Percentiles rank a stretch among this genome's conserved stretches.
phyloP scores from a whole-genome alignment of 192 early-diverging fungal genomes.

The Linnemannia elongata region DNA sequence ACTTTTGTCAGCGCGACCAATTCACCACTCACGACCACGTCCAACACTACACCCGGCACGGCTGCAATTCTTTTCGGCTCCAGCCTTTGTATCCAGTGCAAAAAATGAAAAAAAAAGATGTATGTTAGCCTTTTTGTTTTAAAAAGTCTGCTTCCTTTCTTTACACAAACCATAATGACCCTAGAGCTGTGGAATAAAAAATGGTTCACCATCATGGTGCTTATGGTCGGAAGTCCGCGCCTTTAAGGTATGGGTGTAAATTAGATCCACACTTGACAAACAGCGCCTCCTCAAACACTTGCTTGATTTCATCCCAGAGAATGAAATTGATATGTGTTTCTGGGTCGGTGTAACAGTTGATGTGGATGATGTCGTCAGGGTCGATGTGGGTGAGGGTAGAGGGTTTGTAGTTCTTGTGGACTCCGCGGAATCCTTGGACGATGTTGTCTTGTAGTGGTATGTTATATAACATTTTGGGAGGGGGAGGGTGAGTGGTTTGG shows the following conservation, averaged over 20 bases:
- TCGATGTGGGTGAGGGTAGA: not conserved
- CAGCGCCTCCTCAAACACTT: not conserved
- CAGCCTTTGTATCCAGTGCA: not conserved
- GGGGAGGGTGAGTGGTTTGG: too few species aligned
- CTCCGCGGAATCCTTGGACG: not conserved
- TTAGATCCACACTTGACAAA: not conserved
- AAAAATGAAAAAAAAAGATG: not conserved
- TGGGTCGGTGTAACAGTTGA: not conserved
- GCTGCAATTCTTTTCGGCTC: not conserved
- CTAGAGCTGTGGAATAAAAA: too few species aligned
- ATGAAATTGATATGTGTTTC: not conserved
- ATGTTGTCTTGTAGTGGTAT: too few species aligned
- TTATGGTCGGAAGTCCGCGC: conserved; percentile 16
- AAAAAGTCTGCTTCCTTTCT: not conserved
- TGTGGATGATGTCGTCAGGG: not conserved
- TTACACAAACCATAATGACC: too few species aligned
- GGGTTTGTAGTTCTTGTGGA: not conserved
- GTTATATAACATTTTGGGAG: too few species aligned
- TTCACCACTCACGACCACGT: not conserved
- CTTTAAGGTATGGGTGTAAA: conserved; percentile 7
- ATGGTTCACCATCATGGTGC: too few species aligned
- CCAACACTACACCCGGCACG: not conserved
- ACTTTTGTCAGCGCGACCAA: not conserved
- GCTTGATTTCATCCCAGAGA: conserved; percentile 18
- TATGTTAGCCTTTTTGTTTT: not conserved